Percentiles rank a stretch among this genome's conserved stretches.
phyloP scores from a whole-genome alignment of 495 filamentous ascomycete genomes.

The Xylaria cubensis region DNA sequence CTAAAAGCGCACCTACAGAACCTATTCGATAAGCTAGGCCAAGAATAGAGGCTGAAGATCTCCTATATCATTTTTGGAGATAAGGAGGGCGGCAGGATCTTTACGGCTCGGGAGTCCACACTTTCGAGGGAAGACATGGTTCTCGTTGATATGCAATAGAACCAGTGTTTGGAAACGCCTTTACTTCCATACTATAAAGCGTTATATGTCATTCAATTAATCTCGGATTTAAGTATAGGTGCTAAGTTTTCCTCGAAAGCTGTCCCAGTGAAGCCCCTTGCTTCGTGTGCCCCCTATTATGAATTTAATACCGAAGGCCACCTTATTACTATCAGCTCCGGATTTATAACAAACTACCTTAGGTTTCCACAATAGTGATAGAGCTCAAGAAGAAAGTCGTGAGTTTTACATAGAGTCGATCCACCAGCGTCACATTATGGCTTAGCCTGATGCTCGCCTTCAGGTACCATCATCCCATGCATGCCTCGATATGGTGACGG shows the following conservation, averaged over 20 bases:
- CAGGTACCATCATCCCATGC: constrained; percentile 64
- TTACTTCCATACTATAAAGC: neutral
- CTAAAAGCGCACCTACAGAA: neutral
- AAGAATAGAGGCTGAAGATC: neutral
- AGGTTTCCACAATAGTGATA: no score
- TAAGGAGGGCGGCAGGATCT: neutral
- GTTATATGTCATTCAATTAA: neutral
- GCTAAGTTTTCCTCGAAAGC: no score
- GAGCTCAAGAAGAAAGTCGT: neutral
- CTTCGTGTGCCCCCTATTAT: no score
- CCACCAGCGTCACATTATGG: neutral
- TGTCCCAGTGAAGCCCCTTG: no score
- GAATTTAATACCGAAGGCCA: no score
- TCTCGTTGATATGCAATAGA: no score
- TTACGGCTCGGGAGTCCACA: neutral
- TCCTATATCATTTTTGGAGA: neutral
- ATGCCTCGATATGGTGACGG: constrained; percentile 65
- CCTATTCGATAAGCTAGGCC: neutral
- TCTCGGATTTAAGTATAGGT: neutral
- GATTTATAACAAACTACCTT: no score
- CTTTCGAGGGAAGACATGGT: no score
- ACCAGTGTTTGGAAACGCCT: no score
- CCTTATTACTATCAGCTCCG: no score
- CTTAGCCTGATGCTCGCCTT: constrained; percentile 33
- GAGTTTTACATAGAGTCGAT: neutral